phyloP scores from a whole-genome alignment of 1,139 yeast genomes.

The Geotrichum candidum region DNA sequence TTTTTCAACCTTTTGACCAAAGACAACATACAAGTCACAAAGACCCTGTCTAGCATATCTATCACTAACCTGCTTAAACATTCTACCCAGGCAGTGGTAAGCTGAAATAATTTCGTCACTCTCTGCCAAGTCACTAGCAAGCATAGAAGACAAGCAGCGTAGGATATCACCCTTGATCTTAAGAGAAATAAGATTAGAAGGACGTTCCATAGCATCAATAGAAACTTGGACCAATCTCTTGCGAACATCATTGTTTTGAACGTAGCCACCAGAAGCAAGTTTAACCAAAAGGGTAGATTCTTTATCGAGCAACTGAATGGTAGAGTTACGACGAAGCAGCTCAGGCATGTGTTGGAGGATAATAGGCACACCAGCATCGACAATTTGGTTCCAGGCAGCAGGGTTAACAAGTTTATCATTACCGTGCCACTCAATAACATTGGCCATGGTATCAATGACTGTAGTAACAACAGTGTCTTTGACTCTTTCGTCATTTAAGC shows the following conservation, averaged over 20 bases:
- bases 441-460: conserved; percentile 53
- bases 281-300: conserved; percentile 49
- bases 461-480: conserved; percentile 60
- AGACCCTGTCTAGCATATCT: conserved; percentile 56
- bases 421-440: conserved; percentile 42
- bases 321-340: conserved; percentile 25
- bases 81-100: conserved; percentile 51
- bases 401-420: conserved; percentile 30
- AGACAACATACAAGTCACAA: conserved; percentile 51
- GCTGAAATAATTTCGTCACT: conserved; percentile 50
- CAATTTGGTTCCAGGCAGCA: conserved; percentile 15
- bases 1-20: conserved; percentile 50
- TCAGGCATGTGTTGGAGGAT: conserved; percentile 28
- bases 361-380: conserved; percentile 32
- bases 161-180: conserved; percentile 53
- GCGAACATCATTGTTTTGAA: conserved; percentile 54
- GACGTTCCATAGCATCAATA: conserved; percentile 57
- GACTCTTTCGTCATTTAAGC: conserved; percentile 50
- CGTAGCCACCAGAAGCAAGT: conserved; percentile 55
- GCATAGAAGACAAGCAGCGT: conserved; percentile 50
- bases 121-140: conserved; percentile 49
- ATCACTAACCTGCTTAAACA: conserved; percentile 55
- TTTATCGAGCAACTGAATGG: conserved; percentile 39
- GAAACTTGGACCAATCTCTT: conserved; percentile 52
- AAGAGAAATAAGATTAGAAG: conserved; percentile 48